These are phyloP conservation scores for Sporothrix pseudoabietina DNA, from an alignment of 2,329 filamentous ascomycete genomes.

Conservation along the genomic window DNA sequence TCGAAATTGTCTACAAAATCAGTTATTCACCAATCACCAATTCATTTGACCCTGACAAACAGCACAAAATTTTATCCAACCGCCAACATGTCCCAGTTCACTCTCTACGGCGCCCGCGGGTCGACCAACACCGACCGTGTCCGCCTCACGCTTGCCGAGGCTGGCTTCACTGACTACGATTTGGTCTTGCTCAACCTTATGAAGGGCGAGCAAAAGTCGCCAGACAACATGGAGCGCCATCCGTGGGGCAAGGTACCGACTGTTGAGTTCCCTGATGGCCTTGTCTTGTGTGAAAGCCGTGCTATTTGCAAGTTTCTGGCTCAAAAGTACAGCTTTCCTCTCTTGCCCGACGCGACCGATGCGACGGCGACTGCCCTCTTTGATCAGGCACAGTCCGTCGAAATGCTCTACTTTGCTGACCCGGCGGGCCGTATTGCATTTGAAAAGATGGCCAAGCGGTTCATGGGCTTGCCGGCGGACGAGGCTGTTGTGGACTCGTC, in stretches of 20 bases:
- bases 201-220: constrained; percentile 49
- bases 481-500: constrained; percentile 46
- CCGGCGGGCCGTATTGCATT: constrained; percentile 48
- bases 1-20: not conserved
- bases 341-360: constrained; percentile 46
- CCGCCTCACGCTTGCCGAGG: constrained; percentile 48
- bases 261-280: constrained; percentile 46
- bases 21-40: no score
- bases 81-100: constrained; percentile 48
- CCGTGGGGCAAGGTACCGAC: constrained; percentile 49
- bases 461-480: constrained; percentile 48
- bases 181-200: constrained; percentile 44
- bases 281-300: constrained; percentile 52
- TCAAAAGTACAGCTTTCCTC: constrained; percentile 49
- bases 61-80: constrained; percentile 31
- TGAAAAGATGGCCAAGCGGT: constrained; percentile 50
- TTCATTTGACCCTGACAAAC: not conserved
- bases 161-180: constrained; percentile 48
- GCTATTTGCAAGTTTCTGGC: constrained; percentile 52
- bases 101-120: constrained; percentile 46
- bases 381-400: constrained; percentile 48
- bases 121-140: constrained; percentile 50
- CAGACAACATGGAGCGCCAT: constrained; percentile 45
- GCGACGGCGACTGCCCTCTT: constrained; percentile 47
- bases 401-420: constrained; percentile 50